Conservation (phyloP, 2,329 filamentous ascomycete genomes). For the Balansia obtecta region DNA sequence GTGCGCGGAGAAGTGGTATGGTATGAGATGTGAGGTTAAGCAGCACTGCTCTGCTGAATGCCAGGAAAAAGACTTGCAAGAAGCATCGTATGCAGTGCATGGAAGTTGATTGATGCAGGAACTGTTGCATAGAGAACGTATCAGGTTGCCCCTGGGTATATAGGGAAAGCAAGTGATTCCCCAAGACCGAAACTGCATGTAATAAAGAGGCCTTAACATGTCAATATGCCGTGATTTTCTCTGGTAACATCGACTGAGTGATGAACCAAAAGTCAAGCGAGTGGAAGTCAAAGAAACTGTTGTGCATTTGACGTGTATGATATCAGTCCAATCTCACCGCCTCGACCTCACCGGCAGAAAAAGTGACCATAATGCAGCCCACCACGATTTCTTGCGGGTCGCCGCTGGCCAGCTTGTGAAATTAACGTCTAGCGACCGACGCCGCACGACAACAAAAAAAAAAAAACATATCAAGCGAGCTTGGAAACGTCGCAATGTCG, state of each 20-base stretch:
- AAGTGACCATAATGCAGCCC: slow-evolving; percentile 16
- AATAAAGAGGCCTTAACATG: no score
- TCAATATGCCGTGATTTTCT: no score
- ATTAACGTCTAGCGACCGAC: slow-evolving; percentile 11
- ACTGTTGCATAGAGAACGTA: neutral
- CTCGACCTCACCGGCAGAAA: slow-evolving; percentile 20
- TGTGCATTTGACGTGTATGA: neutral
- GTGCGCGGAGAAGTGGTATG: slow-evolving; percentile 32
- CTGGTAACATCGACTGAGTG: neutral
- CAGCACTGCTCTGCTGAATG: slow-evolving; percentile 41
- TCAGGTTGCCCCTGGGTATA: no score
- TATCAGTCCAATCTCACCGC: slow-evolving; percentile 14
- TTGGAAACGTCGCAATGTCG: slow-evolving; percentile 52
- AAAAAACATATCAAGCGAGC: slow-evolving; percentile 7
- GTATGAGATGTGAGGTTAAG: slow-evolving; percentile 28
- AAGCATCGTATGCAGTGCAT: slow-evolving; percentile 33
- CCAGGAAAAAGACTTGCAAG: slow-evolving; percentile 43
- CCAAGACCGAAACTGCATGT: no score
- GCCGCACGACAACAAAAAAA: slow-evolving; percentile 6
- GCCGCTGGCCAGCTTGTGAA: slow-evolving; percentile 18
- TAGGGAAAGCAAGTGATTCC: no score
- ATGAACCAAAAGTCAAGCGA: neutral
- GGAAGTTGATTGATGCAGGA: slow-evolving; percentile 11
- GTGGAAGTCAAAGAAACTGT: neutral
- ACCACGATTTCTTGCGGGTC: slow-evolving; percentile 17